Conservation (phyloP, 176 grass and related monocot species). For the Olyra latifolia region DNA sequence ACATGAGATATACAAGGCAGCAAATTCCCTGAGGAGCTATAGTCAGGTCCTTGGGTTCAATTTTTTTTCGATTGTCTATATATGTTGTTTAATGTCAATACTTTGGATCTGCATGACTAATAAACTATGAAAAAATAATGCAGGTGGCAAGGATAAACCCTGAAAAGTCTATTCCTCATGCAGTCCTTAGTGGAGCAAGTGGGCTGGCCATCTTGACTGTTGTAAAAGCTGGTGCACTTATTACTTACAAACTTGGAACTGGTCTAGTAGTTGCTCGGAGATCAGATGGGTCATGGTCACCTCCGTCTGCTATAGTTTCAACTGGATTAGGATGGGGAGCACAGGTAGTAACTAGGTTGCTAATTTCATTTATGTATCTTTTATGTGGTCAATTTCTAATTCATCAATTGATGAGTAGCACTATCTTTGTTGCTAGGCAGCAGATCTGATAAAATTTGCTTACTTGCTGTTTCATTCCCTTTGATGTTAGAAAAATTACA, state of each 20-base stretch:
- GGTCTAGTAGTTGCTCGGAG: slow-evolving; percentile 79
- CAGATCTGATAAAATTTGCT: not conserved
- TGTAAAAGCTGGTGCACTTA: slow-evolving; percentile 73
- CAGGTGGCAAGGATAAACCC: slow-evolving; percentile 74
- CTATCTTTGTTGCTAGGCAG: not conserved
- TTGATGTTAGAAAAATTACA: not conserved
- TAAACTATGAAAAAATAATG: slow-evolving; percentile 23
- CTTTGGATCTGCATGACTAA: not conserved
- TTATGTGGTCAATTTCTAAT: not conserved
- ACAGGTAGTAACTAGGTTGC: slow-evolving; percentile 51
- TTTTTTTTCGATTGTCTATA: not conserved
- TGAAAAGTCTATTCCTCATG: slow-evolving; percentile 73
- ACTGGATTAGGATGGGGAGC: slow-evolving; percentile 90
- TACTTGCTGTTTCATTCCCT: not conserved
- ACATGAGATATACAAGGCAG: slow-evolving; percentile 85
- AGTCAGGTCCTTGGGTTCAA: slow-evolving; percentile 43
- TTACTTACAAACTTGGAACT: slow-evolving; percentile 92
- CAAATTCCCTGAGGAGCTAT: slow-evolving; percentile 67
- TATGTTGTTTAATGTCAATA: not conserved
- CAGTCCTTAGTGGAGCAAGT: slow-evolving; percentile 73
- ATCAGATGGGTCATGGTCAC: slow-evolving; percentile 86
- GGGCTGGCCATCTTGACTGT: slow-evolving; percentile 88
- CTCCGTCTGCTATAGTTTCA: slow-evolving; percentile 78
- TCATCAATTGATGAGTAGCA: not conserved
- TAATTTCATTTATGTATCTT: not conserved